Conservation (phyloP, 2,329 filamentous ascomycete genomes). For the Cordyceps cateniannulata region DNA sequence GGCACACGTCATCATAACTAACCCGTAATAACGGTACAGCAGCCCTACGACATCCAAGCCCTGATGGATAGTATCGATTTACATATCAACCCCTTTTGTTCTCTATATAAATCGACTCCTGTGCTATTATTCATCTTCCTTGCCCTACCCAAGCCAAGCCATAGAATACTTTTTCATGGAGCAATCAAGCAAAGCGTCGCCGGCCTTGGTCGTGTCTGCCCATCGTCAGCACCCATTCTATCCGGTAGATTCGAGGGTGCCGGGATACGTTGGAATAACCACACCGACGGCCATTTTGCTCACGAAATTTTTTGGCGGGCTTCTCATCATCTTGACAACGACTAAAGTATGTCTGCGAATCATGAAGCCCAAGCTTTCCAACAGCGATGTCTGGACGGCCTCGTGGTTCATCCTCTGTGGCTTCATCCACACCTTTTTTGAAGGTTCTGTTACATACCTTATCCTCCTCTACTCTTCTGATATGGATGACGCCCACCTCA, state of each 20-base stretch:
- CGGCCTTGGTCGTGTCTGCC: not conserved
- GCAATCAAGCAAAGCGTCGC: not conserved
- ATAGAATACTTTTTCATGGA: not conserved
- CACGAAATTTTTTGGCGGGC: not conserved
- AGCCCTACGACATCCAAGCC: too few relatives aligned
- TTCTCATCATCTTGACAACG: not conserved
- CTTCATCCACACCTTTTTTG: slow-evolving; percentile 29
- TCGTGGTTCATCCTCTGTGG: slow-evolving; percentile 67
- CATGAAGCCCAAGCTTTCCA: slow-evolving; percentile 44
- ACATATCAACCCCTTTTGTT: too few relatives aligned
- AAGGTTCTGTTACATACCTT: slow-evolving; percentile 19
- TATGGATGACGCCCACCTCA: not conserved
- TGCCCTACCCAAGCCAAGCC: too few relatives aligned
- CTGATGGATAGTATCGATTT: too few relatives aligned
- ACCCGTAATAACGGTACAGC: too few relatives aligned
- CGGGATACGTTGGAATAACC: not conserved
- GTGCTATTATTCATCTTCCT: too few relatives aligned
- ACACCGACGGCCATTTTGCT: not conserved
- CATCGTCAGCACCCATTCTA: not conserved
- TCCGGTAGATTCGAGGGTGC: not conserved
- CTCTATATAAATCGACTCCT: too few relatives aligned
- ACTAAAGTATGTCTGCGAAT: slow-evolving; percentile 38
- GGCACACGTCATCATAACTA: too few relatives aligned
- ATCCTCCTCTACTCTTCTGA: not conserved
- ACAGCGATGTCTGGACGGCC: slow-evolving; percentile 49